These are phyloP conservation scores for Periglandula ipomoeae DNA, from an alignment of 2,329 filamentous ascomycete species.

Conservation along the genomic window DNA sequence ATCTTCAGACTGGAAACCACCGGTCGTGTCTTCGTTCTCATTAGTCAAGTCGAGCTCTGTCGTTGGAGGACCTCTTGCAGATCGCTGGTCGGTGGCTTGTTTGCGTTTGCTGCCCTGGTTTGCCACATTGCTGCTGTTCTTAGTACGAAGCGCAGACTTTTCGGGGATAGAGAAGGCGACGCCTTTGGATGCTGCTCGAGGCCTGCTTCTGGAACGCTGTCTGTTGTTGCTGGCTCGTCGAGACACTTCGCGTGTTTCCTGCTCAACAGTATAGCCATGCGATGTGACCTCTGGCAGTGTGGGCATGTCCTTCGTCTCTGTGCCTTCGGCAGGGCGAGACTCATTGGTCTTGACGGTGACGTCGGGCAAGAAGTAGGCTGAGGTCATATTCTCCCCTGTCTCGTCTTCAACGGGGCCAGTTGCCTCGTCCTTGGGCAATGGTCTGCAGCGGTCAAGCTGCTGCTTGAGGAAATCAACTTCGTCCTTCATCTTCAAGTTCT, in stretches of 20 bases:
- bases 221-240: conserved; percentile 19
- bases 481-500: conserved; percentile 38
- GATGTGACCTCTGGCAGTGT: conserved; percentile 22
- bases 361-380: conserved; percentile 49
- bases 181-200: conserved; percentile 14
- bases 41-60: conserved; percentile 18
- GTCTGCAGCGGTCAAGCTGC: conserved; percentile 33
- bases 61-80: conserved; percentile 7
- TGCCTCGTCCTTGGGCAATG: conserved; percentile 27
- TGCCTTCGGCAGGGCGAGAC: conserved; percentile 20
- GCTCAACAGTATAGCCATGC: conserved; percentile 22
- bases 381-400: conserved; percentile 47
- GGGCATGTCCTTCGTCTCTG: conserved; percentile 21
- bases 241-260: conserved; percentile 18
- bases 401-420: conserved; percentile 25
- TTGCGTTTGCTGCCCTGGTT: conserved; percentile 35
- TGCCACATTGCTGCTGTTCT: conserved; percentile 23
- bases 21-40: conserved; percentile 27
- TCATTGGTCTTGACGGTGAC: conserved; percentile 42
- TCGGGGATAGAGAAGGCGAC: conserved; percentile 34
- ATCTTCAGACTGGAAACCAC: conserved; percentile 23
- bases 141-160: conserved; percentile 19
- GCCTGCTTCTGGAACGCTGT: conserved; percentile 20
- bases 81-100: conserved; percentile 1
- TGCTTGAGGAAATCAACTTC: conserved; percentile 36